Conservation (phyloP, 202 grass and related monocot genomes). For the Setaria viridis region DNA sequence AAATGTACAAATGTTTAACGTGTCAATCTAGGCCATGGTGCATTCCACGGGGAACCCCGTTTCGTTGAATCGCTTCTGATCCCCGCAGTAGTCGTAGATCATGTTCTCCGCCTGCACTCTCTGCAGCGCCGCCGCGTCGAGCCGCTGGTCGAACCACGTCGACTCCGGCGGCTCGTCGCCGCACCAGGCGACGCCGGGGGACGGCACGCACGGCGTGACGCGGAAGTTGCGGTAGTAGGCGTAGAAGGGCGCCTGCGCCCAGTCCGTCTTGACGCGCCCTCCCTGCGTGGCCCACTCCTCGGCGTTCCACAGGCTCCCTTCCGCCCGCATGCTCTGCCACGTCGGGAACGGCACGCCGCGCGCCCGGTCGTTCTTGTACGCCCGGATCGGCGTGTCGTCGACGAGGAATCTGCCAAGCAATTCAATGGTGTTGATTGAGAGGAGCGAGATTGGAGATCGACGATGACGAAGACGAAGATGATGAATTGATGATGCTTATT, state of each 20-base stretch:
- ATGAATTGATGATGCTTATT: not conserved
- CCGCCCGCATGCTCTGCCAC: conserved; percentile 55
- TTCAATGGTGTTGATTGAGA: not conserved
- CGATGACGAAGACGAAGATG: not conserved
- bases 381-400: conserved; percentile 63
- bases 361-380: conserved; percentile 49
- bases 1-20: not conserved
- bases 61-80: conserved; percentile 43
- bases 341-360: conserved; percentile 52
- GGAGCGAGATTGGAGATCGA: not conserved
- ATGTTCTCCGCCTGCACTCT: conserved; percentile 38
- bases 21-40: not conserved
- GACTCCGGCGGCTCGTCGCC: conserved; percentile 50
- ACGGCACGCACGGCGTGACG: conserved; percentile 30
- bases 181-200: conserved; percentile 44
- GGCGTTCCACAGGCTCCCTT: conserved; percentile 76
- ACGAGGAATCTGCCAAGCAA: conserved; percentile 52
- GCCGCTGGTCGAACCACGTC: conserved; percentile 28
- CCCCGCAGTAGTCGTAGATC: conserved; percentile 76
- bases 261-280: conserved; percentile 74
- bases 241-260: conserved; percentile 62
- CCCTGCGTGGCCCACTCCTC: conserved; percentile 85
- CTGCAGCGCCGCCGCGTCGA: conserved; percentile 47
- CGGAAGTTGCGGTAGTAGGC: conserved; percentile 61
- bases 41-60: conserved; percentile 57